Base-by-base conservation (phyloP, 2,329 filamentous ascomycete genomes). In the Alternaria solani region DNA sequence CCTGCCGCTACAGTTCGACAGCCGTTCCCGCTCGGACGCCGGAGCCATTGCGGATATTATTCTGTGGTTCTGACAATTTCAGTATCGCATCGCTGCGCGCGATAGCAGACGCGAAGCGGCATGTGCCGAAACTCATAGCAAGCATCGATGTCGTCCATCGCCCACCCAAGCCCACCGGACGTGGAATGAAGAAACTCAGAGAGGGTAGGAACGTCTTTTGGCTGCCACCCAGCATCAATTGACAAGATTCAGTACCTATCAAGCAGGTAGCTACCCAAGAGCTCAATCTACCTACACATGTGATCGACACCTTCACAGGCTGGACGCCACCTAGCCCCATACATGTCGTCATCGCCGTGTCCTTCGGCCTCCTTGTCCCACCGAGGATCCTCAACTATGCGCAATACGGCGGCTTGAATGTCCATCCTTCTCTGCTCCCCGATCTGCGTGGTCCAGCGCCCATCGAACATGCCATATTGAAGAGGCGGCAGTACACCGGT, bases 51-150 rank as follows among this genome's bases (percentile, higher is more conserved):
- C 86, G 89, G 34, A 93, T 99, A 55, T 85, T 99, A 4, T 99
- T 97, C 80, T 98, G 94, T 80, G 95, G 95, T 64, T 95, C 94
- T 3, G 95, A 99, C 78, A 85, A 89, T 2, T 97, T 98, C 79
- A 97, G 94, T 81, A 90, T 90, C 71, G 86, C 86, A 53, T 92
- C 93, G 1, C 82, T 99, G 51, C 81, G 81, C 59, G 91, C 91
- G 6, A 81, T 99, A 34, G 78, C 90, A 68, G 72, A 80, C 5
- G 90, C 92, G 73, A 84, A 88, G 53, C 62, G 71, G 8, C 46
- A 64, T 6, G 59, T 69, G 4, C 68, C 71, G 6, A 34, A 55
- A 9, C 72, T 78, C 32, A 54, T 84, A 84, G 57, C 84, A 80
- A 93, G 91, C 5, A 90, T 99, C 65, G 90, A 97, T 77, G 94